These are phyloP conservation scores for Penicillium robsamsonii DNA, from an alignment of 495 filamentous ascomycete species.

Conservation along the genomic window DNA sequence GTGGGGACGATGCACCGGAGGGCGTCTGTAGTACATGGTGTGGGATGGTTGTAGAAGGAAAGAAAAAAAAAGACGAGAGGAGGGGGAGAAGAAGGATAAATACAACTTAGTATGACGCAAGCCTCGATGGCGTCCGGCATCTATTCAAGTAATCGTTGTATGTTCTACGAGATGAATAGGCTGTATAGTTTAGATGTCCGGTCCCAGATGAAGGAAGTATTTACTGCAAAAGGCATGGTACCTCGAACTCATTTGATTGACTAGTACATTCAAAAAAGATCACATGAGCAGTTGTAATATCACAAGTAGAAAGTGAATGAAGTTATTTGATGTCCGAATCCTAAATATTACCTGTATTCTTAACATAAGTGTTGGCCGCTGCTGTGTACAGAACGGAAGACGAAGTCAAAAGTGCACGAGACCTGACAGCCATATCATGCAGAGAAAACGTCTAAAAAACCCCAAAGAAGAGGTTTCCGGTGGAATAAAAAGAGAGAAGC, in stretches of 20 bases:
- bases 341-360: neutral
- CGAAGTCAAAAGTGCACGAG: neutral
- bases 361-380: neutral
- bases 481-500: neutral
- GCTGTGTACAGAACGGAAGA: neutral
- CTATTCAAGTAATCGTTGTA: neutral
- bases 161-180: neutral
- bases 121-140: neutral
- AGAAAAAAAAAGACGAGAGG: neutral
- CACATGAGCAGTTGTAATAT: neutral
- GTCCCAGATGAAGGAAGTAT: neutral
- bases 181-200: neutral
- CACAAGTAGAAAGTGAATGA: neutral
- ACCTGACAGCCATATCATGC: neutral
- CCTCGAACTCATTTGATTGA: neutral
- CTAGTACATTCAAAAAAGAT: neutral
- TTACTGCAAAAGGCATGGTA: neutral
- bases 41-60: slow-evolving; percentile 3
- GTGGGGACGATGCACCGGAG: neutral
- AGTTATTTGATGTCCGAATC: neutral
- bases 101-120: neutral
- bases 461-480: neutral
- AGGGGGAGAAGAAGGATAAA: neutral
- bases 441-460: neutral
- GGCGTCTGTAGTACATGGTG: neutral